phyloP scores from a whole-genome alignment of 1,139 yeast species.

The Taiozyma sp. region DNA sequence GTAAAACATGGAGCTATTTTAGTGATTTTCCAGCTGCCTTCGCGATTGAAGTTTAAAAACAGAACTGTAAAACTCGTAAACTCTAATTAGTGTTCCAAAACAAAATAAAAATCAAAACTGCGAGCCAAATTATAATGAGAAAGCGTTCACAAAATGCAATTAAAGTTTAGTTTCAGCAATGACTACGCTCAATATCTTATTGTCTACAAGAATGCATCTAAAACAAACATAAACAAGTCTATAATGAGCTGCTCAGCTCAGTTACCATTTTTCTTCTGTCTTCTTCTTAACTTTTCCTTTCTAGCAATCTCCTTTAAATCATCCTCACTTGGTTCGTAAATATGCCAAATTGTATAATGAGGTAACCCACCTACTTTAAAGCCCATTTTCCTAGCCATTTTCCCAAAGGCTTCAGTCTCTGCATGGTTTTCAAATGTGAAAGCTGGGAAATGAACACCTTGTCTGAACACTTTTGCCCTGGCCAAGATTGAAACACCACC shows the following conservation, averaged over 20 bases:
- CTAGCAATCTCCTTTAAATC: conserved; percentile 72
- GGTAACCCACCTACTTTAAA: conserved; percentile 82
- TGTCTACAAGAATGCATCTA: not conserved
- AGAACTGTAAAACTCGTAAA: too few relatives aligned
- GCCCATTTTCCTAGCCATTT: conserved; percentile 79
- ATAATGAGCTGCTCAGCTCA: not conserved
- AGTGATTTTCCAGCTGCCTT: too few relatives aligned
- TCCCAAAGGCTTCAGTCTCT: conserved; percentile 90
- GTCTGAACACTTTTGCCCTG: conserved; percentile 74
- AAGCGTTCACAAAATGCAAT: too few relatives aligned
- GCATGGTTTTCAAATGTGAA: conserved; percentile 87
- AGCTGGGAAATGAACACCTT: conserved; percentile 86
- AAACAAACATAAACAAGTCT: not conserved
- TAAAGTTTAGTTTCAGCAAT: too few relatives aligned
- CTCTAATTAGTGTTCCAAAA: too few relatives aligned
- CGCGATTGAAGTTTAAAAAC: too few relatives aligned
- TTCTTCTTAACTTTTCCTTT: conserved; percentile 66
- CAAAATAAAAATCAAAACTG: too few relatives aligned
- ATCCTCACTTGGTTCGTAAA: conserved; percentile 88
- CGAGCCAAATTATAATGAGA: too few relatives aligned
- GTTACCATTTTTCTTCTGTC: conserved; percentile 21
- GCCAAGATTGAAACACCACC: conserved; percentile 90
- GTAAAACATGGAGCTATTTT: not conserved
- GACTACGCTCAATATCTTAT: too few relatives aligned
- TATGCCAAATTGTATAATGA: conserved; percentile 87